Evolutionary conservation across 2,329 filamentous ascomycete genomes (phyloP), one percentile per base, ranked within the genome.

Genomic region (Stagonosporopsis rhizophila): DNA sequence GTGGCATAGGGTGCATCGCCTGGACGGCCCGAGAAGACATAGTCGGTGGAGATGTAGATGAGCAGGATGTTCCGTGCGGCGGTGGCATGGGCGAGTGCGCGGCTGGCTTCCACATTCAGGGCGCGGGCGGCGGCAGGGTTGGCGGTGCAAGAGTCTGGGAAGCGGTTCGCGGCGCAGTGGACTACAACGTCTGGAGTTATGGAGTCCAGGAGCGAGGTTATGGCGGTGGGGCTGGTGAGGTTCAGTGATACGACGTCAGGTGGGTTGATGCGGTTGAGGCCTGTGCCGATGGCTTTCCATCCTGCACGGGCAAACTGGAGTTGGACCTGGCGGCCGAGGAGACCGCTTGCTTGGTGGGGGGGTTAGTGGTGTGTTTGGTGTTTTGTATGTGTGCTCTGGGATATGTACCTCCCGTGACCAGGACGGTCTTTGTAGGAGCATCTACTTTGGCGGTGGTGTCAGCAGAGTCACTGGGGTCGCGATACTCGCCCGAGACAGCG

Each of bases 81-180:
- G 48, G 90, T 89, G n/a, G 87, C 81, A 37, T 80, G 75, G 9
- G 91, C 90, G 12, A 96, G 84, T 8, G 78, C 77, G 44, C 81
- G 79, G 42, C 90, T 89, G 2, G 91, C 89, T 3, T 85, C 82
- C 12, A 94, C 86, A 69, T 96, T 96, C 67, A 96, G 81, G 17
- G 83, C 83, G 58, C 84, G 85, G 3, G 92, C 91, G 50, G 86
- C 89, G 56, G 88, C 85, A 2, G 92, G 92, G 73, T 96, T 86
- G 62, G 85, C 84, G 67, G 92, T 89, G 70, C 92, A 94, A 72
- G 89, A 89, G 76, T 96, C 92, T 2, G 93, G 92, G 69, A 89
- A 96, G 59, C 91, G 87, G 75, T 96, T 93, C 41, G 92, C 92
- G 37, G 92, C 93, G 92, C 91, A 94, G 74, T 96, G 92, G 32